Base-by-base conservation (phyloP, 495 filamentous ascomycete species). In the Penicillium nucicola region DNA sequence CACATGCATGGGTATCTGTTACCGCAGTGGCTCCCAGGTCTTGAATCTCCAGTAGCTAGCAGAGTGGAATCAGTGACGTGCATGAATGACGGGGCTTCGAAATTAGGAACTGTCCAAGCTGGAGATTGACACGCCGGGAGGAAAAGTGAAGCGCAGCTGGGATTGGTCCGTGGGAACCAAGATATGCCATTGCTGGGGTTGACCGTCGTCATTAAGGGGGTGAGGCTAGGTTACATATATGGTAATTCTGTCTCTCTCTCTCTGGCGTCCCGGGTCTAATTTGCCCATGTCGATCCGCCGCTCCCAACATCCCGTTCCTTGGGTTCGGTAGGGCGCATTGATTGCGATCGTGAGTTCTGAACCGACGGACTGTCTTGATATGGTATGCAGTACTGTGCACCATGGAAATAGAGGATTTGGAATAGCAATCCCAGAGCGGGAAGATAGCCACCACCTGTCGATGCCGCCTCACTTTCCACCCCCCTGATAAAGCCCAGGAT, bases 281-380 rank as follows among this genome's bases (percentile, higher is more conserved):
- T 20, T 30, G 33, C 32, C 32, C 15, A 22, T 41, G 39, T 52
- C 37, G 30, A 46, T 48, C 35, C 22, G 36, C 43, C 32, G 15
- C 39, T 53, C 42, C 50, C 56, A 45, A 35, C 1, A 46, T 40
- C 45, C 48, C 19, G 33, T 53, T 31, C 11, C 37, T 34, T 43
- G 42, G 54, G 51, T 44, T 47, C 45, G 39, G 57, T 53, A 53
- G 56, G 46, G 56, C 49, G 42, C 47, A 52, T 42, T 42, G 38
- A n/a, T 45, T 45, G 42, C 34, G 58, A 49, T 34, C 23, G 36
- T 45, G 20, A 46, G 12, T 19, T 8, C 7, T 41, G 19, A 33
- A 43, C 41, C 22, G 42, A 38, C 38, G 35, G 3, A 23, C 23
- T 28, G 23, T 3, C 4, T 28, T 20, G 14, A 32, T 25, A 43